phyloP scores from a whole-genome alignment of 352 stramenopile species.

The Pythium insidiosum region DNA sequence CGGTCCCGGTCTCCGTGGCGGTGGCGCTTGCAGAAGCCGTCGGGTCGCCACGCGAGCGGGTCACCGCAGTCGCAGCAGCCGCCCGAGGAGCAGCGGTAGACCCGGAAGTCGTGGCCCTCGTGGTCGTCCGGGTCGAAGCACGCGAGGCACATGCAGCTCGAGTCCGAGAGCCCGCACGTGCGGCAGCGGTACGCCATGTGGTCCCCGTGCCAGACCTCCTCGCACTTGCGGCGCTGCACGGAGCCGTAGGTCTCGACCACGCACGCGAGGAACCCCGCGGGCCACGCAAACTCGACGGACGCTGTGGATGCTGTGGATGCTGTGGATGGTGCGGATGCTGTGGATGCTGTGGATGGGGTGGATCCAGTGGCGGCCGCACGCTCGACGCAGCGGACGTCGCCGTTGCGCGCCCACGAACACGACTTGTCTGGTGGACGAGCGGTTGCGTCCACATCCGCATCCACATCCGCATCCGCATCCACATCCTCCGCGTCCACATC shows the following conservation, averaged over 20 bases:
- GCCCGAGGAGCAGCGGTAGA: conserved; percentile 74
- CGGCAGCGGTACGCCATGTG: conserved; percentile 82
- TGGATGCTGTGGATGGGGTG: neutral
- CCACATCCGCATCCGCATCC: neutral
- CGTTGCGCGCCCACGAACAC: conserved; percentile 27
- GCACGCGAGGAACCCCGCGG: conserved; percentile 37
- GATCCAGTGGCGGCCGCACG: neutral
- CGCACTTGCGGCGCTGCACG: conserved; percentile 69
- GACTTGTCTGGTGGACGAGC: conserved; percentile 7
- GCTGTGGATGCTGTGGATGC: conserved; percentile 3
- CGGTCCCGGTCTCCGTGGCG: conserved; percentile 4
- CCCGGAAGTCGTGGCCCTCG: conserved; percentile 72
- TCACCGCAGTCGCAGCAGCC: conserved; percentile 82
- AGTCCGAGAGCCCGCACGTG: conserved; percentile 79
- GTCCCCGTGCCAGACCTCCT: conserved; percentile 83
- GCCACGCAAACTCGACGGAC: conserved; percentile 20
- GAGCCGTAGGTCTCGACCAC: conserved; percentile 45
- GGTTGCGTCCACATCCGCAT: neutral
- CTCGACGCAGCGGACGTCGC: conserved; percentile 21
- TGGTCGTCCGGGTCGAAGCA: conserved; percentile 79
- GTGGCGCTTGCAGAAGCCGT: conserved; percentile 78
- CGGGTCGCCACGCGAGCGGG: conserved; percentile 61
- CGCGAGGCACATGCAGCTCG: conserved; percentile 77
- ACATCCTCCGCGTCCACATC: too few relatives aligned
- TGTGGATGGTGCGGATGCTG: neutral